Percentiles rank a stretch among this genome's conserved stretches.
These are phyloP conservation scores for Pterocarpus macrocarpus DNA, from an alignment of 306 rosid species.

Conservation along the genomic window DNA sequence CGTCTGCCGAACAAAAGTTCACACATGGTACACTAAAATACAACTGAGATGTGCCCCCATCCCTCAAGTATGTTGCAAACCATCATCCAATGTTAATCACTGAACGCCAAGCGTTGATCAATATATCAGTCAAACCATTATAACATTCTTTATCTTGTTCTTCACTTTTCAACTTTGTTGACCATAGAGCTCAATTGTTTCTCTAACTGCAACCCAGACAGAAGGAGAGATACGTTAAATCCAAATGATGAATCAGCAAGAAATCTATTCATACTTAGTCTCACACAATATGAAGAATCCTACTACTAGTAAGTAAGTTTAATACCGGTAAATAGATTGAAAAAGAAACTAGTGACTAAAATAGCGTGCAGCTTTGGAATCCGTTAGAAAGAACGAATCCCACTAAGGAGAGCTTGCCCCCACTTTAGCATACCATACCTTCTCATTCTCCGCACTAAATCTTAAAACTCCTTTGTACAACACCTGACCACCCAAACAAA, in stretches of 20 bases:
- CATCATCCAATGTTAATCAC: slow-evolving; percentile 30
- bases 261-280: slow-evolving; percentile 5
- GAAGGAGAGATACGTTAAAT: slow-evolving; percentile 15
- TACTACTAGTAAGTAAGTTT: background rate
- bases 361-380: no score
- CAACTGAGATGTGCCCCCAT: slow-evolving; percentile 47
- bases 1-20: slow-evolving; percentile 45
- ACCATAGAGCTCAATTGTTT: slow-evolving; percentile 53
- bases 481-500: no score
- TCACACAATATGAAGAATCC: slow-evolving; percentile 22
- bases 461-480: no score
- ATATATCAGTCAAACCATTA: slow-evolving; percentile 38
- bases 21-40: slow-evolving; percentile 41
- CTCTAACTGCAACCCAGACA: slow-evolving; percentile 59
- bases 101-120: slow-evolving; percentile 28
- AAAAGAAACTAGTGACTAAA: background rate
- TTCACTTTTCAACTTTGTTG: slow-evolving; percentile 54
- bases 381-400: no score
- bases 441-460: no score
- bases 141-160: slow-evolving; percentile 29
- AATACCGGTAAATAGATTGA: slow-evolving; percentile 15
- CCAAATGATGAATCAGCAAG: background rate
- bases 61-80: slow-evolving; percentile 42
- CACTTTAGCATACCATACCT: no score
- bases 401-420: no score